These are phyloP conservation scores for Fragaria nilgerrensis DNA, from an alignment of 306 rosid genomes.

Conservation along the genomic window DNA sequence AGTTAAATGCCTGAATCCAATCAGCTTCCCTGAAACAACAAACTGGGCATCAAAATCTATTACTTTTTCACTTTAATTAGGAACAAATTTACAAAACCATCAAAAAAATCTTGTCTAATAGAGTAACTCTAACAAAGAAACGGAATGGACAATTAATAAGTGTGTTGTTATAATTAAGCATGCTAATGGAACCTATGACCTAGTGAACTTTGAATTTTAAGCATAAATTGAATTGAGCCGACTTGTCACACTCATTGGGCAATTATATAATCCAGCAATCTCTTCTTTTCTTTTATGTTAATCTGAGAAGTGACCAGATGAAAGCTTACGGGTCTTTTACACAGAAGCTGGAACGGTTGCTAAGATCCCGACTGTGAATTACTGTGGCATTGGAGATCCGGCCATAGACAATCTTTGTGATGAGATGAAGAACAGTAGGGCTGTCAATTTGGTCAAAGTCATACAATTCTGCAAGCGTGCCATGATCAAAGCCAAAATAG, in stretches of 20 bases:
- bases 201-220: neutral
- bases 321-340: slow-evolving; percentile 66
- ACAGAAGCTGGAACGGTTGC: slow-evolving; percentile 57
- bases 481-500: slow-evolving; percentile 38
- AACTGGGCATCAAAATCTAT: slow-evolving; percentile 16
- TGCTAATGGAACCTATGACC: neutral
- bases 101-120: neutral
- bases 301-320: neutral
- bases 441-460: slow-evolving; percentile 45
- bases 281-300: neutral
- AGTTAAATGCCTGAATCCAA: slow-evolving; percentile 85
- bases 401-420: slow-evolving; percentile 55
- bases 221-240: neutral
- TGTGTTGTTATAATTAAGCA: neutral
- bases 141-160: neutral
- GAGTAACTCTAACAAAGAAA: neutral
- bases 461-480: slow-evolving; percentile 28
- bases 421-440: slow-evolving; percentile 61
- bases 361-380: slow-evolving; percentile 44
- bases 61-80: too few relatives aligned
- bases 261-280: neutral
- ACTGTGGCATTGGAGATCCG: slow-evolving; percentile 66
- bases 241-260: neutral
- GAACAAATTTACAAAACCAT: neutral
- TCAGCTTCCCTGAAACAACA: slow-evolving; percentile 66